Evolutionary conservation across 2,329 filamentous ascomycete species (phyloP), one percentile per base, ranked within the genome.

Genomic region (Colletotrichum chlorophyti): DNA sequence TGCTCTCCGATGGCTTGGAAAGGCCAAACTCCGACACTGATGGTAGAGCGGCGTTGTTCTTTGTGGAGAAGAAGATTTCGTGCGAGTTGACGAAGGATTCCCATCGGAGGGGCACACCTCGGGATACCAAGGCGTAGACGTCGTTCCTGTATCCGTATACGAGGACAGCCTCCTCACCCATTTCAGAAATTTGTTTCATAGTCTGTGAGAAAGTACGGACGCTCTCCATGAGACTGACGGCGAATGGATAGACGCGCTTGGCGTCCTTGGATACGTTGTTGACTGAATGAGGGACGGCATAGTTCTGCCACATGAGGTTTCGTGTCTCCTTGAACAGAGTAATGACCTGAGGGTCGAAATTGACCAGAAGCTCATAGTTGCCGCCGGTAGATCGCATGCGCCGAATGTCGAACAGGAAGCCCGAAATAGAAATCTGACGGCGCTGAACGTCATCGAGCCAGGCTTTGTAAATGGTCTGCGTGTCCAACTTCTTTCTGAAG

Each of bases 21-120:
- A 77, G 65, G 5, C 74, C 71, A 52, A 79, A 78, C 45, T 79
- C 77, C 9, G 69, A 68, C 15, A 69, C 72, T 5, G 70, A 68
- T 3, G 74, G 69, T 7, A 77, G 64, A 8, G 78, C 58, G 9
- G 53, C 66, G 64, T 35, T 66, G 68, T 66, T 85, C 76, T 60
- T 83, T 66, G 62, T 83, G 74, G 68, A 90, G 83, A 69, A 89
- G 76, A 69, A 93, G 27, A 97, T 82, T 71, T 99, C 95, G 72
- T 97, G 97, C 2, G 93, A 93, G 72, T 97, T 94, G 50, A 99
- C 91, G 67, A 99, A 98, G 0, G 95, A 97, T 69, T 99, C 95
- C 95, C 95, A 99, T 67, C 93, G 88, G 24, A 99, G 77, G 1
- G 92, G 92, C 26, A 98, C 84, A 58, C 96, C 95, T 74, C 96